Base-by-base conservation (phyloP, 2,329 filamentous ascomycete genomes). In the Aspergillus phoenicis region DNA sequence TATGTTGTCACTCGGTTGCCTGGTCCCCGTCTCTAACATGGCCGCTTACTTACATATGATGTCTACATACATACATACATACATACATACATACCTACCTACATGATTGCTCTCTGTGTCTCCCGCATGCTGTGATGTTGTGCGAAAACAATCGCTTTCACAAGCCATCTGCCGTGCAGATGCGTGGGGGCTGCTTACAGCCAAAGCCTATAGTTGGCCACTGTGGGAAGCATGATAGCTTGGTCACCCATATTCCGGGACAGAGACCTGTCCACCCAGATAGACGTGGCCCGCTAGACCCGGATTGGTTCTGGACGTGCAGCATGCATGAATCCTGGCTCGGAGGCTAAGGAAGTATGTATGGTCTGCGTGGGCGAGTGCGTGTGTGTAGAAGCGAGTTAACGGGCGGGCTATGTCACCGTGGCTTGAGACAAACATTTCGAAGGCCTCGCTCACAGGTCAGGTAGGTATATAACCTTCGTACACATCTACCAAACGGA, bases 241-340 rank as follows among this genome's bases (percentile, higher is more conserved):
- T 36, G 33, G 33, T 36, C 33, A 13, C 33, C 33, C 20, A 26
- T 26, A 36, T 36, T 36, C 33, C 33, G 2, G 33, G 33, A 36
- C 47, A n/a, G 24, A 4, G 38, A 45, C 33, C 52, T 56, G 26
- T 47, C 24, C 28, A 33, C 39, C 28, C 30, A 36, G 28, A 33
- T 30, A 39, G 13, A 10, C 33, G 20, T 43, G 26, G 36, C 28
- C 51, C n/a, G 47, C 20, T 45, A 28, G 17, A 52, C 24, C 41
- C 52, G 55, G 41, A 60, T 60, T 60, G 58, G 58, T 38, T 24
- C 52, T 22, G 55, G 52, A 41, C 52, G 11, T 52, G 58, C 53
- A 48, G 53, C 30, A 51, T 60, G 58, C 58, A 60, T 51, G 49
- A 54, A 45, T 28, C 51, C 49, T 38, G 52, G 33, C 39, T 55